Conservation (phyloP, 2,329 filamentous ascomycete species). For the Ophiosphaerella narmari region DNA sequence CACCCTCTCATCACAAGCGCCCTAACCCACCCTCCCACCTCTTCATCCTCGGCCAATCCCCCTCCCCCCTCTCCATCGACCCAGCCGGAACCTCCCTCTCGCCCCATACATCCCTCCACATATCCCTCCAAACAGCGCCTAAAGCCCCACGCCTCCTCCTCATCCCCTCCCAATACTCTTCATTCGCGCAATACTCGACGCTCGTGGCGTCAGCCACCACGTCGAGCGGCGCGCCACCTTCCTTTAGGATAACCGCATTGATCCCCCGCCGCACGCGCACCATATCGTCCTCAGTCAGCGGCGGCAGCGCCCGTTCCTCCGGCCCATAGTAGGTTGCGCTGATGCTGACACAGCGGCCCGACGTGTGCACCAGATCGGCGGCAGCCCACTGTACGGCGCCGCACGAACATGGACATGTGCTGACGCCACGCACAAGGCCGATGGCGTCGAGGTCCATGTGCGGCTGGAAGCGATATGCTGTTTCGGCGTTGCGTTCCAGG, state of each 20-base stretch:
- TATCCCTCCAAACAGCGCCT: neutral
- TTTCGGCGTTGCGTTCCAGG: neutral
- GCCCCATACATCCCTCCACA: neutral
- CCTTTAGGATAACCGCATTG: neutral
- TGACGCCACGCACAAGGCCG: neutral
- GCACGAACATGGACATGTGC: constrained; percentile 1
- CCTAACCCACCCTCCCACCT: too few species aligned
- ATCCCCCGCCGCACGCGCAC: neutral
- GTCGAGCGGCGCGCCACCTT: neutral
- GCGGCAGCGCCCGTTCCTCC: neutral
- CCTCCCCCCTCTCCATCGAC: neutral
- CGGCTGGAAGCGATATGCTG: neutral
- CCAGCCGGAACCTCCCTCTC: neutral
- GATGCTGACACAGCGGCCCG: constrained; percentile 2
- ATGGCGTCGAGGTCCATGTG: neutral
- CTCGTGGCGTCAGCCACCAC: neutral
- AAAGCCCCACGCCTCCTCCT: constrained; percentile 5
- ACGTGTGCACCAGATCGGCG: constrained; percentile 1
- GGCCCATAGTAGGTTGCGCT: constrained; percentile 2
- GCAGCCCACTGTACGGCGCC: constrained; percentile 2
- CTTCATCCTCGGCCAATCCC: neutral
- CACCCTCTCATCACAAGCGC: too few species aligned
- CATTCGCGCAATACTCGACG: neutral
- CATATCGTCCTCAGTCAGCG: neutral
- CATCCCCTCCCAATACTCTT: constrained; percentile 12